Evolutionary conservation across 1,284 basidiomycete genomes (phyloP).

Genomic region (Tremellales sp.): DNA sequence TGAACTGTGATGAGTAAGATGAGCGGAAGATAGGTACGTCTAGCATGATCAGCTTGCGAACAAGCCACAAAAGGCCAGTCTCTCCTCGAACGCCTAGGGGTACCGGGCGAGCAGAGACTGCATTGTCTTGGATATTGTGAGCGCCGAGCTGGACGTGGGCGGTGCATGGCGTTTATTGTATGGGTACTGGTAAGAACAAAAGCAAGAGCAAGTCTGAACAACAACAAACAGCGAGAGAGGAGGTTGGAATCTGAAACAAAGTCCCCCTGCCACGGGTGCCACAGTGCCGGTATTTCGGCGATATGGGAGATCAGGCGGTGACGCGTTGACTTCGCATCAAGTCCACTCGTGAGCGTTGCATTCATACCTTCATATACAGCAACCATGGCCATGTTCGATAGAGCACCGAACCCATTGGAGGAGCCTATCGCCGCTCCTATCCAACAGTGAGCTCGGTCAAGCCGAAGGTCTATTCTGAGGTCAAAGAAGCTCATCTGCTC

Average conservation of each 20-base stretch:
- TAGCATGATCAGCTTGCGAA: too few species aligned
- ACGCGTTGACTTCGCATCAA: conserved; percentile 3
- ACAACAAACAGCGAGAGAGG: not conserved
- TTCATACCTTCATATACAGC: not conserved
- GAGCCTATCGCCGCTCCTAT: conserved; percentile 34
- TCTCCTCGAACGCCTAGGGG: too few species aligned
- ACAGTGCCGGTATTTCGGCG: not conserved
- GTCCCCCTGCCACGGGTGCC: not conserved
- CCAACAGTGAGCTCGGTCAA: conserved; percentile 34
- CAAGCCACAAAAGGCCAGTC: too few species aligned
- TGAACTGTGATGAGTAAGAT: too few species aligned
- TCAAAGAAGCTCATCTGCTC: not conserved
- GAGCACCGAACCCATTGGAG: conserved; percentile 17
- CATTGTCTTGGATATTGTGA: too few species aligned
- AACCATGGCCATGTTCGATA: conserved; percentile 39
- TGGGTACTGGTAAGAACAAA: too few species aligned
- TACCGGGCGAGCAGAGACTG: too few species aligned
- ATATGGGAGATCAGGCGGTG: not conserved
- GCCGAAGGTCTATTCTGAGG: not conserved
- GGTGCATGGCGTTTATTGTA: too few species aligned
- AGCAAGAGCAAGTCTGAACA: too few species aligned
- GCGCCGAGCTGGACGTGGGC: too few species aligned
- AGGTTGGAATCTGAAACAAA: not conserved
- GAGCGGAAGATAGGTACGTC: too few species aligned
- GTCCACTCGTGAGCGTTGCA: not conserved